Evolutionary conservation across 805 yeast species (phyloP), one percentile per base, ranked within the genome.

Genomic region (Pichia manshurica): DNA sequence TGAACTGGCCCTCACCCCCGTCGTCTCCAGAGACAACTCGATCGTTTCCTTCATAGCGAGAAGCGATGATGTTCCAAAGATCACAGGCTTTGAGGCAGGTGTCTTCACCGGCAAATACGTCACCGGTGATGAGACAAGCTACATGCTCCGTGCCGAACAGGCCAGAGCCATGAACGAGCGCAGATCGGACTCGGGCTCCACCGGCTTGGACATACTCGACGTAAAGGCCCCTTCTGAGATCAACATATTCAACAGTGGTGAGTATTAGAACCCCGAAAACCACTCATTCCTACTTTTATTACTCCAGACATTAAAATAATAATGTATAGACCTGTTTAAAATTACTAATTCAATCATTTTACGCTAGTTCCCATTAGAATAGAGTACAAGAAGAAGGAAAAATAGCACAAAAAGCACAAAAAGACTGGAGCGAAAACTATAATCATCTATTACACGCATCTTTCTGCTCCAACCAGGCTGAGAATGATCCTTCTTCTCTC

Each of bases 101-200:
- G 99, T 93, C 13, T 93, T 93, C 67, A 93, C 95, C 10, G 99
- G 99, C 42, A 69, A 81, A 51, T 93, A 93, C 65, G 82, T 91
- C 51, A 93, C 99, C n/a, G 98, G 98, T 46, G 84, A 82, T 39
- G 96, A 88, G 65, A 84, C 85, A 59, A 78, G 78, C 41, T 90
- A 91, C 65, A 67, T 93, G 49, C 79, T 78, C 54, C 90, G 86
- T 63, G 76, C 93, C 53, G 98, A 90, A 67, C 73, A 74, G 54
- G 79, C 87, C 49, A 76, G 99, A 63, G 95, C 91, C 15, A 76
- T 76, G 59, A 88, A 88, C 65, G 75, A 45, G 72, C 69, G 56
- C 63, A 31, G 51, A 70, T 52, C 15, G 31, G 51, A 57, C 37
- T 28, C 43, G 7, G n/a, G 20, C 20, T 12, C 2, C 9, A 39